Conservation (phyloP, 2,329 filamentous ascomycete genomes). For the Monosporascus sp. region DNA sequence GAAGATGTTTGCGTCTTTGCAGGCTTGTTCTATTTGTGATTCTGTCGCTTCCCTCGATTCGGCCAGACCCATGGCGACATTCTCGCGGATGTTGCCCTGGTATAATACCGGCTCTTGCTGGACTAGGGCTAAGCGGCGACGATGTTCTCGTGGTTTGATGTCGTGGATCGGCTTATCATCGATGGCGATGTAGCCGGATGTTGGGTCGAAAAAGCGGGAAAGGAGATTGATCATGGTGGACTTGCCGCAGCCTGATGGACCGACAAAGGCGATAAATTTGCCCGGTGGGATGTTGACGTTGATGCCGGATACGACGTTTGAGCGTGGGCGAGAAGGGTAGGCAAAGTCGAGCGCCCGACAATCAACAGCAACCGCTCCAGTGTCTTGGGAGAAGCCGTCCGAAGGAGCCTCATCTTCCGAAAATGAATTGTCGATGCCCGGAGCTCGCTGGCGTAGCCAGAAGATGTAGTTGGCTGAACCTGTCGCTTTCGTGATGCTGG, state of each 20-base stretch:
- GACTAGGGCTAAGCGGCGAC: conserved; percentile 48
- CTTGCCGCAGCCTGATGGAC: conserved; percentile 54
- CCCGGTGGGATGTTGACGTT: conserved; percentile 32
- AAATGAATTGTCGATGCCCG: conserved; percentile 23
- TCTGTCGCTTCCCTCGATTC: not conserved
- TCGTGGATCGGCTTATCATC: conserved; percentile 34
- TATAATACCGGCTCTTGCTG: conserved; percentile 53
- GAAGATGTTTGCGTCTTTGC: conserved; percentile 8
- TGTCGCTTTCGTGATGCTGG: conserved; percentile 46
- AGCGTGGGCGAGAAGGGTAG: conserved; percentile 47
- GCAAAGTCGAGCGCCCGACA: conserved; percentile 53
- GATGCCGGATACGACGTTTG: conserved; percentile 38
- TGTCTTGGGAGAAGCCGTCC: conserved; percentile 13
- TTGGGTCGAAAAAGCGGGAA: conserved; percentile 39
- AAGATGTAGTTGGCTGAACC: conserved; percentile 46
- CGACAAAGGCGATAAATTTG: conserved; percentile 51
- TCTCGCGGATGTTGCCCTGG: conserved; percentile 40
- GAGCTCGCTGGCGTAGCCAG: conserved; percentile 38
- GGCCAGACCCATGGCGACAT: conserved; percentile 13
- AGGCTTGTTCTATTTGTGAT: conserved; percentile 5
- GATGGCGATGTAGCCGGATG: conserved; percentile 41
- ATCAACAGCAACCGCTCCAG: conserved; percentile 23
- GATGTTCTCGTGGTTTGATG: conserved; percentile 45
- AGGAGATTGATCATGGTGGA: conserved; percentile 53
- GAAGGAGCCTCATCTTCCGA: no score